A percentile compares a stretch with the other conserved stretches of the same genome.
These are phyloP conservation scores for Ziziphus jujuba DNA, from an alignment of 306 rosid species.

Conservation along the genomic window DNA sequence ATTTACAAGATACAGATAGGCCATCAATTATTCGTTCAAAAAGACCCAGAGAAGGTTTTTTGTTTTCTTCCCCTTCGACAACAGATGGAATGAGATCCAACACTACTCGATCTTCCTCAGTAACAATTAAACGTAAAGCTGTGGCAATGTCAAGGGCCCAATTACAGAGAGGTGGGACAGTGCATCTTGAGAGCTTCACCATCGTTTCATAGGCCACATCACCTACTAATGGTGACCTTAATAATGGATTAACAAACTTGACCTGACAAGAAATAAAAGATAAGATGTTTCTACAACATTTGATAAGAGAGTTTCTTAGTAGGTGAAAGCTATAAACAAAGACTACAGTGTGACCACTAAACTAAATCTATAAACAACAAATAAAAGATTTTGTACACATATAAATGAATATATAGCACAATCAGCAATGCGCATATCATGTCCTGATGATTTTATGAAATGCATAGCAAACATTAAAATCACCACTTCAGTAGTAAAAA, in stretches of 20 bases:
- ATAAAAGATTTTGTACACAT: no score
- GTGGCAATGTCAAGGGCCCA: conserved; percentile 94
- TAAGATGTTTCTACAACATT: neutral
- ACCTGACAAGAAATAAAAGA: conserved; percentile 58
- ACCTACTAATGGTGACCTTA: conserved; percentile 78
- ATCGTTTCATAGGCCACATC: conserved; percentile 87
- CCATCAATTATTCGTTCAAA: conserved; percentile 77
- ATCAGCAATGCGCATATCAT: no score
- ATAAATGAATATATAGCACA: no score
- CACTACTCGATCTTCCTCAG: conserved; percentile 60
- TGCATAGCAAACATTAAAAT: no score
- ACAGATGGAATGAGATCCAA: conserved; percentile 57
- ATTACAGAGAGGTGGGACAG: conserved; percentile 80
- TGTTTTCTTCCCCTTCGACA: conserved; percentile 57
- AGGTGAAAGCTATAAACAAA: no score
- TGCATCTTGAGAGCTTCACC: conserved; percentile 83
- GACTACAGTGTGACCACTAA: no score
- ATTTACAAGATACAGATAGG: conserved; percentile 79
- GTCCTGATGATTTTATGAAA: no score
- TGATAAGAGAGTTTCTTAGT: no score
- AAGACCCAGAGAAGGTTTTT: conserved; percentile 52
- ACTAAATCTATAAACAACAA: no score
- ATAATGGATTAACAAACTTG: conserved; percentile 77
- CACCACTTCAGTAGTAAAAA: no score
- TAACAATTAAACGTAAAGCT: conserved; percentile 76